Evolutionary conservation across 140 eudicot species (phyloP), one percentile per base, ranked within the genome.

Genomic region (Cichorium intybus): DNA sequence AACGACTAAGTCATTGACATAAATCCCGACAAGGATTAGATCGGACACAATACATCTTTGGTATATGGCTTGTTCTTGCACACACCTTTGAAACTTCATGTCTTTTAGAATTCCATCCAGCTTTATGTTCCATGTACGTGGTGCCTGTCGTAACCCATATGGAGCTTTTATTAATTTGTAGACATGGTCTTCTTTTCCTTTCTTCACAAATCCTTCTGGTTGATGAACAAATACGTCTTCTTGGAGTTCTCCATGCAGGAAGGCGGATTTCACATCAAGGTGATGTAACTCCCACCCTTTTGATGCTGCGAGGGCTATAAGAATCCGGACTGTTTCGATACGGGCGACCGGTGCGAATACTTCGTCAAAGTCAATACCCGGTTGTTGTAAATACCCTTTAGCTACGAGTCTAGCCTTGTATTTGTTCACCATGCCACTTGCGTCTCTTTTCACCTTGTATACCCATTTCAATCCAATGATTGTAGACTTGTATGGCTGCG

Each of bases 101-200:
- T 28, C 17, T 1, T 16, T 18, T 2, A 58, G 10, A 0, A 34
- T 58, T 5, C 16, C 28, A 20, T 58, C 23, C 5, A 58, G 43
- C 18, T 58, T 58, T 0, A 22, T 34, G 5, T 58, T 58, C 64
- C 64, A 58, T 10, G 49, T 22, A 7, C 64, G 15, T 8, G 48
- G 62, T 3, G 64, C 64, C 34, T 58, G 64, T 31, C 48, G 23
- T 34, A 58, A 3, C 4, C 64, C 64, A 7, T 58, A 58, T 8
- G 34, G 10, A 1, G 64, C 64, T 5, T 58, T 58, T 7, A 8
- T 1, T 8, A 58, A 5, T 12, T 33, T 31, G 6, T 31, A 58
- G 1, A 58, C 26, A 1, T 9, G 10, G 0, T 18, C 11, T 0
- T 33, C 48, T 1, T 31, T 4, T 0, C 27, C 64, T 18, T 33